Evolutionary conservation across 2,329 filamentous ascomycete species (phyloP).

Genomic region (Alternaria ethzedia): DNA sequence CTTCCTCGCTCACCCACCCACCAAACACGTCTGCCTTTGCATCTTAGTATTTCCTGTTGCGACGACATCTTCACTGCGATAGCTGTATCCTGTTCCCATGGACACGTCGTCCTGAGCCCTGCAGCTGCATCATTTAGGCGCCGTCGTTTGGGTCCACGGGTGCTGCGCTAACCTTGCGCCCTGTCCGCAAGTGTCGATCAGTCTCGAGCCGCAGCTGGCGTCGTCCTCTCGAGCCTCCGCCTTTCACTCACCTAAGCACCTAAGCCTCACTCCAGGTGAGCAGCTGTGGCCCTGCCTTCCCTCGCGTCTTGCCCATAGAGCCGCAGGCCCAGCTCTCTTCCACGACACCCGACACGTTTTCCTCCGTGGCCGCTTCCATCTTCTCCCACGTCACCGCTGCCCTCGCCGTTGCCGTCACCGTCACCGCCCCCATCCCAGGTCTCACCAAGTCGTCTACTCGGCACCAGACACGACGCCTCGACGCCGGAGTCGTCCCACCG

Average conservation of each 20-base stretch:
- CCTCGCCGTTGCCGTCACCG: neutral
- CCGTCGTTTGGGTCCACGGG: constrained; percentile 6
- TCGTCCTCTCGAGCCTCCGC: constrained; percentile 10
- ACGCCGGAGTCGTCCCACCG: neutral
- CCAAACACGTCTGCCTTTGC: neutral
- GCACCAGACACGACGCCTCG: constrained; percentile 1
- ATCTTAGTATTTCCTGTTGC: neutral
- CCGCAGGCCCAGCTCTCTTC: constrained; percentile 1
- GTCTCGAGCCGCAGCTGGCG: constrained; percentile 16
- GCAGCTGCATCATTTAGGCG: constrained; percentile 10
- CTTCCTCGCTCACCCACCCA: constrained; percentile 5
- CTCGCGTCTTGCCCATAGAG: neutral
- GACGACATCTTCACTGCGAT: neutral
- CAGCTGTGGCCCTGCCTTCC: constrained; percentile 9
- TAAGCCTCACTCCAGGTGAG: constrained; percentile 16
- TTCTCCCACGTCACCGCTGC: neutral
- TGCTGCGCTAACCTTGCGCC: constrained; percentile 12
- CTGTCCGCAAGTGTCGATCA: constrained; percentile 15
- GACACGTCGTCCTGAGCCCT: constrained; percentile 2
- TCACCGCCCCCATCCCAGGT: neutral
- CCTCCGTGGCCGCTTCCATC: neutral
- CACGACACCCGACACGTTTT: neutral
- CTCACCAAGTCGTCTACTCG: constrained; percentile 2
- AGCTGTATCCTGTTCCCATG: neutral
- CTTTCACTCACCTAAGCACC: constrained; percentile 9